phyloP scores from a whole-genome alignment of 106 monocot species.

The Amphibolis antarctica region DNA sequence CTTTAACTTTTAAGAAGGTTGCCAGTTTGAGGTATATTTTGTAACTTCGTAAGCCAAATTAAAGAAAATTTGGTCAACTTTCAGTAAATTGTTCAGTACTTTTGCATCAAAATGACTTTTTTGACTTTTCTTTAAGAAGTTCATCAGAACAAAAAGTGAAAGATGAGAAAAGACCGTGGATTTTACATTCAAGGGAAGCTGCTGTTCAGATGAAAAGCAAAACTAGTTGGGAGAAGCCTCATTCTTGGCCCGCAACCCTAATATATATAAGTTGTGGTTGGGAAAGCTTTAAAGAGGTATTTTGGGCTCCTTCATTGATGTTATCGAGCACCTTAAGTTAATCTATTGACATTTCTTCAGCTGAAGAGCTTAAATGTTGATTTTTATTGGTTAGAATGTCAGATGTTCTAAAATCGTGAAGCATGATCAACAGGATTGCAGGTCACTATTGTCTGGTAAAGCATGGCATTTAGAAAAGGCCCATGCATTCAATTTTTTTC shows the following conservation, averaged over 20 bases:
- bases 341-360: too few species aligned
- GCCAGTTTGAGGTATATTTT: neutral
- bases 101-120: neutral
- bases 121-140: constrained; percentile 21
- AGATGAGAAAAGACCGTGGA: constrained; percentile 97
- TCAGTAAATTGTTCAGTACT: too few species aligned
- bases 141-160: constrained; percentile 36
- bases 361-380: neutral
- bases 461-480: constrained; percentile 89
- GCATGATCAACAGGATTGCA: constrained; percentile 56
- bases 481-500: constrained; percentile 95
- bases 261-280: constrained; percentile 98
- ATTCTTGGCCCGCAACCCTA: constrained; percentile 67
- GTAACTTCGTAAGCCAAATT: neutral
- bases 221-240: constrained; percentile 35
- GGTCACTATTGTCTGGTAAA: constrained; percentile 42
- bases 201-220: constrained; percentile 66
- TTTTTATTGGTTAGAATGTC: constrained; percentile 11
- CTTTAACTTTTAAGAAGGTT: constrained; percentile 27
- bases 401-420: neutral
- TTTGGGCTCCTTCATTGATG: neutral
- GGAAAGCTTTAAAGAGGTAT: constrained; percentile 97
- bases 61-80: neutral
- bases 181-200: constrained; percentile 82
- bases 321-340: neutral